Evolutionary conservation across 2,329 filamentous ascomycete genomes (phyloP).

Genomic region (Pseudogymnoascus sp.): DNA sequence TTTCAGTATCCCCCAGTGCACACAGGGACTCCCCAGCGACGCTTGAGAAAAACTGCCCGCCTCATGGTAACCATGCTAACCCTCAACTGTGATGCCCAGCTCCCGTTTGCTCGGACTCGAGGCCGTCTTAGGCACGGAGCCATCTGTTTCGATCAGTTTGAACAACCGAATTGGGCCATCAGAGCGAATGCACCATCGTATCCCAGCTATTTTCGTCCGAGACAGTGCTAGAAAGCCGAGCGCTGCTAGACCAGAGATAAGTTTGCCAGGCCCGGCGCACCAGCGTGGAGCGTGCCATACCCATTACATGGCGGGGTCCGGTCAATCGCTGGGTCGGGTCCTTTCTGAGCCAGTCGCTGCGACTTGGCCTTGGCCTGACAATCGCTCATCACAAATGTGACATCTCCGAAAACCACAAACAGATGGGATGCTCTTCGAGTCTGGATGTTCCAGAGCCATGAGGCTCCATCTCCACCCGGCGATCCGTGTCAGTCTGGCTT

Average conservation of each 20-base stretch:
- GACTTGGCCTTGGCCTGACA: background rate
- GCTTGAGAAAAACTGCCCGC: background rate
- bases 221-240: conserved; percentile 8
- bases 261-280: background rate
- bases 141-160: conserved; percentile 7
- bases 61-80: background rate
- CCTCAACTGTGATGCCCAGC: background rate
- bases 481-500: background rate
- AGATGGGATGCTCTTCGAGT: background rate
- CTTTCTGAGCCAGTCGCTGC: background rate
- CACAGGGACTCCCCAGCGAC: background rate
- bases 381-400: background rate
- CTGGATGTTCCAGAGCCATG: conserved; percentile 1
- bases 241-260: background rate
- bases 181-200: background rate
- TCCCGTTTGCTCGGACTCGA: conserved; percentile 2
- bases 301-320: background rate
- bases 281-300: background rate
- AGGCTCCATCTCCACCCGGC: conserved; percentile 6
- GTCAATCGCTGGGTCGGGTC: background rate
- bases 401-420: conserved; percentile 2
- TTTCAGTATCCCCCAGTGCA: background rate
- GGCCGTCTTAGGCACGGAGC: background rate
- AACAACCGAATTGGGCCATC: background rate
- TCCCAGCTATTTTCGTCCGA: conserved; percentile 5